Evolutionary conservation across 768 basidiomycete genomes (phyloP).

Genomic region (Strobilomyces echinocephalus): DNA sequence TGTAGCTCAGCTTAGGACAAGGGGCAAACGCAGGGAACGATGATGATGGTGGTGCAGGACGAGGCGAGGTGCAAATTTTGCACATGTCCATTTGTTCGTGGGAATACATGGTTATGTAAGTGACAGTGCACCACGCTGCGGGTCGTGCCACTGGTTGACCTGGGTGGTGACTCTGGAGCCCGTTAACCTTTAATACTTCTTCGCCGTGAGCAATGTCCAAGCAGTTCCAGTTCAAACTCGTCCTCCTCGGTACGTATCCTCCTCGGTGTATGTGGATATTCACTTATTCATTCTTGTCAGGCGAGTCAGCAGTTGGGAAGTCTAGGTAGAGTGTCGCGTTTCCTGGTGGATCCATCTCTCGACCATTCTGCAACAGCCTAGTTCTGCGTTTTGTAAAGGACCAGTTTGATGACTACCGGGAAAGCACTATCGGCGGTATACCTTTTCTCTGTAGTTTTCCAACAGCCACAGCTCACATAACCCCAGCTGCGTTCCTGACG

Average conservation of each 20-base stretch:
- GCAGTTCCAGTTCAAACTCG: slow-evolving; percentile 94
- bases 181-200: slow-evolving; percentile 14
- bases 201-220: slow-evolving; percentile 67
- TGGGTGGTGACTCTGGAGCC: not conserved
- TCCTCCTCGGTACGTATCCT: slow-evolving; percentile 69
- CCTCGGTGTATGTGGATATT: not conserved
- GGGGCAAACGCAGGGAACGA: slow-evolving; percentile 22
- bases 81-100: slow-evolving; percentile 23
- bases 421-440: slow-evolving; percentile 87
- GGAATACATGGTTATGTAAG: slow-evolving; percentile 27
- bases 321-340: slow-evolving; percentile 55
- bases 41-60: slow-evolving; percentile 37
- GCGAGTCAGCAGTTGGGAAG: slow-evolving; percentile 98
- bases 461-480: slow-evolving; percentile 12
- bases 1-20: slow-evolving; percentile 23
- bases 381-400: slow-evolving; percentile 96
- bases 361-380: slow-evolving; percentile 47
- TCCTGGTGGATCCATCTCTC: slow-evolving; percentile 23
- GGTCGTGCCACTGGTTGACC: not conserved
- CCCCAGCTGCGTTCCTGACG: slow-evolving; percentile 91
- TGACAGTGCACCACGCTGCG: slow-evolving; percentile 9
- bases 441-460: not conserved
- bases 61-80: slow-evolving; percentile 30
- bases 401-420: slow-evolving; percentile 93
- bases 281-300: slow-evolving; percentile 38